Evolutionary conservation across 345 rosid genomes (phyloP).

Genomic region (Corchorus olitorius): DNA sequence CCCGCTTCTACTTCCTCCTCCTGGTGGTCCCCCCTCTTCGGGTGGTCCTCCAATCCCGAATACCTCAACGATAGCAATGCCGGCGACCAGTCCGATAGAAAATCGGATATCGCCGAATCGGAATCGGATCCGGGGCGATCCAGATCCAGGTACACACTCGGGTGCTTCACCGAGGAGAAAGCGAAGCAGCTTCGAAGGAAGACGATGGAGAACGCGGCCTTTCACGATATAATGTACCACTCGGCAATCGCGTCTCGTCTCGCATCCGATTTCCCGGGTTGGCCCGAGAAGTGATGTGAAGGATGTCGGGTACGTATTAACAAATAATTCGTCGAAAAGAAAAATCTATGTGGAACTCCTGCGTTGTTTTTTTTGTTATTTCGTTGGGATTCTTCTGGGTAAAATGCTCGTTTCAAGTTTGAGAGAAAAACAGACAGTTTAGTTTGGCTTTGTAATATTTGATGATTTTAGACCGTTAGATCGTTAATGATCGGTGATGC

Average conservation of each 20-base stretch:
- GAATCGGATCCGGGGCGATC: slow-evolving; percentile 26
- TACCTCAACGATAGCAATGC: slow-evolving; percentile 37
- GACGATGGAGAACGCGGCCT: slow-evolving; percentile 47
- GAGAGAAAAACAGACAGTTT: neutral
- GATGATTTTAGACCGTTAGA: slow-evolving; percentile 6
- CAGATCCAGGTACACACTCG: slow-evolving; percentile 36
- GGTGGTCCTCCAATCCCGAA: slow-evolving; percentile 63
- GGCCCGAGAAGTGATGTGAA: slow-evolving; percentile 25
- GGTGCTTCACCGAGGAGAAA: slow-evolving; percentile 73
- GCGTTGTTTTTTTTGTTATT: neutral
- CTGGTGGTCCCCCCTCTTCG: slow-evolving; percentile 79
- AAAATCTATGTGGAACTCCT: neutral
- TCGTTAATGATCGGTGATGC: neutral
- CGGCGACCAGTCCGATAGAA: slow-evolving; percentile 14
- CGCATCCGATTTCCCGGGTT: slow-evolving; percentile 53
- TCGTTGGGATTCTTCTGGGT: neutral
- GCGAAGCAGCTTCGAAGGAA: slow-evolving; percentile 62
- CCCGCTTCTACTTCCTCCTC: slow-evolving; percentile 25
- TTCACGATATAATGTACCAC: slow-evolving; percentile 77
- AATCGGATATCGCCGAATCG: slow-evolving; percentile 4
- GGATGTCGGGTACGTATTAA: neutral
- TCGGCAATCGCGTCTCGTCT: slow-evolving; percentile 74
- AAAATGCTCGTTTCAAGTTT: neutral
- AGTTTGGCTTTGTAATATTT: neutral
- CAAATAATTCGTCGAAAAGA: slow-evolving; percentile 5